A percentile compares a stretch with the other conserved stretches of the same genome.
phyloP scores from a whole-genome alignment of 2,329 filamentous ascomycete genomes.

The Aspergillus pseudotamarii region DNA sequence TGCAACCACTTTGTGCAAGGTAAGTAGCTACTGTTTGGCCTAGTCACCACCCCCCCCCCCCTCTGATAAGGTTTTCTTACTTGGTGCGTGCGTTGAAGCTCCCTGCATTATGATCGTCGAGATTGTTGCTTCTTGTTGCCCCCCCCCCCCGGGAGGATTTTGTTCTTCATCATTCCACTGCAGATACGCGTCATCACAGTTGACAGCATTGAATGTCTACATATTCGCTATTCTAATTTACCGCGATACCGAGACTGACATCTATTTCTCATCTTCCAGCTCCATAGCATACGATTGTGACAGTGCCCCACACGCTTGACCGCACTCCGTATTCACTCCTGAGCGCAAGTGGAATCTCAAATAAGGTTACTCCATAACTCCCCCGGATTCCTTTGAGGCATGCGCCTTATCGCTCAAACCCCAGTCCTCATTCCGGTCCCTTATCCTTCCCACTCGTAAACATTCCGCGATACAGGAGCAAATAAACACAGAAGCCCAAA shows the following conservation, averaged over 20 bases:
- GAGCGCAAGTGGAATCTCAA: conserved; percentile 1
- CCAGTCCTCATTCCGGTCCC: conserved; percentile 14
- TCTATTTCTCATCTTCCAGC: not conserved
- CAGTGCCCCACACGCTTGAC: conserved; percentile 9
- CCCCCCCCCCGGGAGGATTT: conserved; percentile 3
- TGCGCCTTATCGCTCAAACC: conserved; percentile 14
- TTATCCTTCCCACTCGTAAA: conserved; percentile 13
- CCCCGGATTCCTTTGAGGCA: conserved; percentile 10
- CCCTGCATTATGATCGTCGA: conserved; percentile 26
- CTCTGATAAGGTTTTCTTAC: conserved; percentile 2
- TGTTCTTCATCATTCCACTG: conserved; percentile 15
- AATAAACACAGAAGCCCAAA: conserved; percentile 14
- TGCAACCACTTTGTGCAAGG: conserved; percentile 18
- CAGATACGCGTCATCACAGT: conserved; percentile 24
- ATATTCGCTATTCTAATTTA: conserved; percentile 8
- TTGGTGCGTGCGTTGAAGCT: conserved; percentile 15
- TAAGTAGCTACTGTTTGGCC: conserved; percentile 8
- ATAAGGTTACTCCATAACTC: conserved; percentile 4
- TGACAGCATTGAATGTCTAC: conserved; percentile 2
- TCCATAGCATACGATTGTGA: not conserved
- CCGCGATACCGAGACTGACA: conserved; percentile 5
- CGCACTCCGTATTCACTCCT: conserved; percentile 4
- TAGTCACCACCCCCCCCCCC: conserved; percentile 7
- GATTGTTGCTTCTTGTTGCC: conserved; percentile 12
- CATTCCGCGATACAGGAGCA: conserved; percentile 13